Evolutionary conservation across 768 basidiomycete species (phyloP), one percentile per base, ranked within the genome.

Genomic region (Hypholoma sublateritium): DNA sequence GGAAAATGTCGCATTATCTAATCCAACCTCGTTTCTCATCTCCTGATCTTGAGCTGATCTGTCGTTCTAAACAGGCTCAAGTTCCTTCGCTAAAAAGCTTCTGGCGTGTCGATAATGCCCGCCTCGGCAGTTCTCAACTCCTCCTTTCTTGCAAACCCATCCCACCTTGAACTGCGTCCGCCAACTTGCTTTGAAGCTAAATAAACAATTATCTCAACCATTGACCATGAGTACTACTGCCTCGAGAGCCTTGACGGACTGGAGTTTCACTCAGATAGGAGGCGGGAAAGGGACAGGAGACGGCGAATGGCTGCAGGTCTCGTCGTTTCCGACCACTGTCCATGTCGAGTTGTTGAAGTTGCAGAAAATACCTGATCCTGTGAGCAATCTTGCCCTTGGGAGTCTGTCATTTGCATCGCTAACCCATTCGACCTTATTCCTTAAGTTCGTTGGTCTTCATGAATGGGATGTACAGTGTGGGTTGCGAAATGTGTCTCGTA

Each of bases 391-490:
- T 4, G 16, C 46, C 12, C 3, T 24, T 47, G 46, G 2, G 19
- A 46, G 19, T 46, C 44, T 46, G 7, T 46, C 1, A 3, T 13
- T 46, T 8, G 12, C 7, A 22, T 32, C 28, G 9, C 28, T 32
- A 9, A 32, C 5, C 28, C 28, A 19, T 46, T 21, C 25, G 22
- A 25, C 2, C 14, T 17, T 17, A 36, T 41, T 25, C 13, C n/a
- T 60, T 22, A 61, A 92, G 89, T 88, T 89, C 60, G 62, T 90
- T 43, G 91, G 88, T 11, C 73, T 93, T 57, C 80, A 89, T 59
- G 95, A 96, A 69, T 93, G 89, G 87, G 89, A 94, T 63, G 88
- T 93, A 13, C 95, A 96, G 74, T 95, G 93, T 93, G 60, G 84
- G 68, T 41, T 11, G n/a, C 25, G 5, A 8, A 8, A 39, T 34